Conservation (phyloP, 495 filamentous ascomycete species). For the Cladorrhinum samala region DNA sequence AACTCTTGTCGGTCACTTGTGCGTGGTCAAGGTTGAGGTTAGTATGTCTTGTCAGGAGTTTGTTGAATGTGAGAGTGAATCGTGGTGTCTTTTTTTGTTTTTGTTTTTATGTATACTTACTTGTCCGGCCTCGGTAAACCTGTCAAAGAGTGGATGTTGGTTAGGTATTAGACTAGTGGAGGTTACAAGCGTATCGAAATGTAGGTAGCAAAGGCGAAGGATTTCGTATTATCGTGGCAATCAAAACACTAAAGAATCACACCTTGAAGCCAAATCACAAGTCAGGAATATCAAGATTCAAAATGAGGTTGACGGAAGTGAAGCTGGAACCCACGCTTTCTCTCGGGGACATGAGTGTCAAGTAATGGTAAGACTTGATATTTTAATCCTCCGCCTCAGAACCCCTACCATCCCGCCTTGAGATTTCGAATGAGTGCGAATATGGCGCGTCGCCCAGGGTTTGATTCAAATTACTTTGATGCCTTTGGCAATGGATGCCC, state of each 20-base stretch:
- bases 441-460: background rate
- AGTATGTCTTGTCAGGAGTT: too few species aligned
- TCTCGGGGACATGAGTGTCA: constrained; percentile 20
- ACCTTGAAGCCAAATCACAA: too few species aligned
- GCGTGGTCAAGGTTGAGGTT: too few species aligned
- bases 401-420: constrained; percentile 15
- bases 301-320: constrained; percentile 23
- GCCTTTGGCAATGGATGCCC: too few species aligned
- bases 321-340: constrained; percentile 24
- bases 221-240: too few species aligned
- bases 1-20: too few species aligned
- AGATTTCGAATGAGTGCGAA: background rate
- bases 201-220: too few species aligned
- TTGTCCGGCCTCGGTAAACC: too few species aligned
- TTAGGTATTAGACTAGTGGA: background rate
- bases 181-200: too few species aligned
- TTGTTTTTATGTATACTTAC: background rate
- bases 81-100: background rate
- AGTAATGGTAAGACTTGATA: constrained; percentile 6
- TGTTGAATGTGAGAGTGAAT: too few species aligned
- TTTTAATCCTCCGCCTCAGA: constrained; percentile 22
- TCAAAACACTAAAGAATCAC: too few species aligned
- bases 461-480: background rate
- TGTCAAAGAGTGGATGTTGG: background rate
- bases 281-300: too few species aligned